A percentile compares a stretch with the other conserved stretches of the same genome.
Conservation (phyloP, 2,329 filamentous ascomycete genomes). For the Ceratocystis colombiana region DNA sequence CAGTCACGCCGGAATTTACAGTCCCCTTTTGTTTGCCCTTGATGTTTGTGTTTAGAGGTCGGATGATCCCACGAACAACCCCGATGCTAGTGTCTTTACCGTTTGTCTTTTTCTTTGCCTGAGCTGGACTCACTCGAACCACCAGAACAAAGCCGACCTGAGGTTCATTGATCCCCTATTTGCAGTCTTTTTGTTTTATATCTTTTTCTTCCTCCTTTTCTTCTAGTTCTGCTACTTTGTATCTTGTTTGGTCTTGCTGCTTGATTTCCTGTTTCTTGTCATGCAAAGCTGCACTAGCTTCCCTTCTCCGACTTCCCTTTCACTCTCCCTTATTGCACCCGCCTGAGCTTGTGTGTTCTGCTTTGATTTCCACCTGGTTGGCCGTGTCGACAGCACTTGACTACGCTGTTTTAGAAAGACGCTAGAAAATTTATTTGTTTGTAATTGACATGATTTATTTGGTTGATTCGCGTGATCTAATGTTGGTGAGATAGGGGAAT, state of each 20-base stretch:
- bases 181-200: conserved; percentile 11
- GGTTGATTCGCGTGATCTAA: too few species aligned
- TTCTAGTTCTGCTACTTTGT: neutral
- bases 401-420: neutral
- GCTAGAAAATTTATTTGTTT: conserved; percentile 8
- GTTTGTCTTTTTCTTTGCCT: conserved; percentile 10
- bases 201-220: conserved; percentile 17
- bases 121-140: conserved; percentile 14
- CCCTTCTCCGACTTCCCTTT: neutral
- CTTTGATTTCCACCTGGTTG: neutral
- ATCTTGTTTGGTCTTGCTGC: neutral
- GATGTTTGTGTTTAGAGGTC: neutral
- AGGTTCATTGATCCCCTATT: neutral
- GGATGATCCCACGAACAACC: neutral
- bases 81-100: neutral
- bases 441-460: neutral
- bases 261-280: neutral
- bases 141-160: neutral
- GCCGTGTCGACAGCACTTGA: neutral
- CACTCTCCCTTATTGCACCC: neutral
- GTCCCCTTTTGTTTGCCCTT: neutral
- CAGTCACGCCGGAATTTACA: neutral
- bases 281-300: conserved; percentile 3
- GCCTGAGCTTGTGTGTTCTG: neutral
- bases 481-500: neutral